Base-by-base conservation (phyloP, 23 red algal genomes). In the Chondrus crispus region DNA sequence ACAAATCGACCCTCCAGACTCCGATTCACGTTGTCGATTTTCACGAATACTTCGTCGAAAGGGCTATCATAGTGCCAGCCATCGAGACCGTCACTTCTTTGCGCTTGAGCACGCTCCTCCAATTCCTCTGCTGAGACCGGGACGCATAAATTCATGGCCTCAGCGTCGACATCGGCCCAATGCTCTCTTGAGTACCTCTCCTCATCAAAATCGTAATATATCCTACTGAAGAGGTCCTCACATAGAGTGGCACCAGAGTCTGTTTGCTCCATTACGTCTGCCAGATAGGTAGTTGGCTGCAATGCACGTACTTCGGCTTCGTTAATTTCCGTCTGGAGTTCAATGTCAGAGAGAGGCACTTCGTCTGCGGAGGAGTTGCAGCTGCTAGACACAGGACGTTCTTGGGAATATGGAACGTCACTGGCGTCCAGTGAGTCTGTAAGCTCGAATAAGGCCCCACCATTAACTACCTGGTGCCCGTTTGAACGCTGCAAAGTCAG, bases 11-110 rank as follows among this genome's bases (percentile, higher is more conserved):
- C 28, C 10, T 50, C 74, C 3, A 79, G 47, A 18, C 37, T 30
- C 45, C 12, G 30, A 79, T 79, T 20, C 2, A 47, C 39, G 47
- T 46, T 14, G 28, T 47, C 74, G 18, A 46, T 46, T 45, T 46
- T 79, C 11, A 79, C 74, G 14, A 30, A 20, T 3, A 79, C 20
- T 46, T 45, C 3, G 47, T 46, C 14, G 45, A 79, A 79, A 16
- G 74, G 74, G 50, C 74, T 79, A 45, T 79, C 74, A 46, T 79
- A 79, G 3, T 49, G 14, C 74, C 40, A 79, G 19, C 50, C 47
- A 79, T 28, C 11, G 2, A 79, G 40, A 2, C 74, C 74, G 14
- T 45, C 40, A 2, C 16, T 2, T 46, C 28, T 39, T 5, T 28
- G 22, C 10, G 74, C 32, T 22, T 46, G 41, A 44, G 40, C 28